Percentiles rank a stretch among this genome's conserved stretches.
These are phyloP conservation scores for Vigna radiata DNA, from an alignment of 306 rosid species.

Conservation along the genomic window DNA sequence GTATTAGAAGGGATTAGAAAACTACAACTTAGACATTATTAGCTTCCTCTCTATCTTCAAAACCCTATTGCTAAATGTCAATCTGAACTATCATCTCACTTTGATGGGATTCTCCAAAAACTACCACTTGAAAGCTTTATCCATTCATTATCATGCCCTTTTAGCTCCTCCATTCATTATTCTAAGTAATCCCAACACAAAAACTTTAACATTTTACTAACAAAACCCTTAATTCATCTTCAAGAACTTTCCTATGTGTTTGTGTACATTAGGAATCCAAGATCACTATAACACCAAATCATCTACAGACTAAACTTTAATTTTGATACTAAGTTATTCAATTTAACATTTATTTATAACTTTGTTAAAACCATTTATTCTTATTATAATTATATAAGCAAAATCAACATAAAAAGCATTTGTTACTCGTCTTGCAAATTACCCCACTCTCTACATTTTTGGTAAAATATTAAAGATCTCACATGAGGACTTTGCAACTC, in stretches of 20 bases:
- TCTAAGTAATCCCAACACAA: constrained; percentile 37
- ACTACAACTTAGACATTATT: constrained; percentile 42
- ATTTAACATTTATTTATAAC: not conserved
- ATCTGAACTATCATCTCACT: constrained; percentile 38
- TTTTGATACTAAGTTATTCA: not conserved
- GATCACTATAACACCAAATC: constrained; percentile 27
- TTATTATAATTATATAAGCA: too few relatives aligned
- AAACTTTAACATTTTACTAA: constrained; percentile 34
- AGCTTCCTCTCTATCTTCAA: constrained; percentile 31
- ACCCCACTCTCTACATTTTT: not conserved
- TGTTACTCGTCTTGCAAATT: too few relatives aligned
- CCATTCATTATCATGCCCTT: constrained; percentile 46
- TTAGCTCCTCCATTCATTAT: constrained; percentile 50
- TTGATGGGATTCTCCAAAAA: constrained; percentile 52
- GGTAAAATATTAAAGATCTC: not conserved
- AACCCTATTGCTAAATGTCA: constrained; percentile 41
- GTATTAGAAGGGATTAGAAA: constrained; percentile 41
- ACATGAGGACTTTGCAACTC: not conserved
- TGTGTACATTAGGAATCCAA: constrained; percentile 40
- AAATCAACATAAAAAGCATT: not conserved
- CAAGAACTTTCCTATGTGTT: constrained; percentile 38
- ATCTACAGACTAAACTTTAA: not conserved
- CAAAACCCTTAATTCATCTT: constrained; percentile 23
- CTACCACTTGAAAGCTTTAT: constrained; percentile 50
- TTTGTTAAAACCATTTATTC: not conserved